Base-by-base conservation (phyloP, 768 basidiomycete genomes). In the Paxillus involutus region DNA sequence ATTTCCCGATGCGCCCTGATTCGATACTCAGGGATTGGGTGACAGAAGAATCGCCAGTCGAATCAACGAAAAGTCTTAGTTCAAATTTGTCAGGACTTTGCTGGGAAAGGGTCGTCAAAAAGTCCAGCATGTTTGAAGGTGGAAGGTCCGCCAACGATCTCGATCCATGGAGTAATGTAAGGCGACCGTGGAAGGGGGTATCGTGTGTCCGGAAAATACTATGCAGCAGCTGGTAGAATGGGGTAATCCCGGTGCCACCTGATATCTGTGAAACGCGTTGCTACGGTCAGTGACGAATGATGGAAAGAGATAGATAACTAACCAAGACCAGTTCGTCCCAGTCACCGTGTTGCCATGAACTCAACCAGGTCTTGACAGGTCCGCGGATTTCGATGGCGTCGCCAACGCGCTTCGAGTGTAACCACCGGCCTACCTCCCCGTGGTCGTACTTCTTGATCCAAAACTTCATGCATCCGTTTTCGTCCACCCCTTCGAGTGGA, bases 311-410 rank as follows among this genome's bases (percentile, higher is more conserved):
- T 19, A 33, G 7, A 10, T 11, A 19, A 55, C 63, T 41, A 64
- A 86, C 91, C 87, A 94, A 83, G 14, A 94, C 72, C 46, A 94
- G 70, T 55, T 94, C 85, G 62, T 94, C 91, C 87, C 87, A 92
- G 13, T 78, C 74, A 35, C 73, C 75, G 69, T 81, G 80, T 21
- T 74, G 67, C 74, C 74, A 78, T 29, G 58, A 63, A 0, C 7
- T 47, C 35, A 64, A 58, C 85, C 86, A 90, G 1, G 89, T 91
- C 58, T 71, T 76, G 24, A 90, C 64, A 5, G 91, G 91, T 1
- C 89, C 91, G 14, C 91, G 83, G 7, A 93, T 71, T 66, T 92
- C 91, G 40, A 94, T 77, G 26, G 68, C 69, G 35, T 91, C 86
- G 11, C 89, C 90, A 4, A 76, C 69, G 50, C 68, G 70, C 67